A percentile compares a stretch with the other conserved stretches of the same genome.
Conservation (phyloP, 1,284 basidiomycete species). For the Cutaneotrichosporon sp. region DNA sequence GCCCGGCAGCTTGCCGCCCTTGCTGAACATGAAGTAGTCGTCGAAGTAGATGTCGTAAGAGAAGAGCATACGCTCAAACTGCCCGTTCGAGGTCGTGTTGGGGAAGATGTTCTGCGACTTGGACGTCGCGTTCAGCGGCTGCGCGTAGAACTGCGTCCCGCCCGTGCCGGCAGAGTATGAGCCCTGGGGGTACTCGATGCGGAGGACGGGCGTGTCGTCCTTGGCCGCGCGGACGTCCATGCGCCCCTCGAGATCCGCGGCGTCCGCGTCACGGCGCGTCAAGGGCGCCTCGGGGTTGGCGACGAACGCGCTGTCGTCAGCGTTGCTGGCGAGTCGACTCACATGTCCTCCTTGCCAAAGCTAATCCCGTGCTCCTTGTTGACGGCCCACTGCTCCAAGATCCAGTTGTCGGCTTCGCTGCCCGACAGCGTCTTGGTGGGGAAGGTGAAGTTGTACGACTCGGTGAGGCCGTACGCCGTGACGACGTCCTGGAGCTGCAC, state of each 20-base stretch:
- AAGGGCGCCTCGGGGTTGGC: constrained; percentile 27
- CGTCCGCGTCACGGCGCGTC: neutral
- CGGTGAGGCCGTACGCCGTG: constrained; percentile 27
- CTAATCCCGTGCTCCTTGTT: constrained; percentile 31
- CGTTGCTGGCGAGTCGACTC: constrained; percentile 10
- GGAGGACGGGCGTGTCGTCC: constrained; percentile 36
- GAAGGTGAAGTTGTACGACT: constrained; percentile 32
- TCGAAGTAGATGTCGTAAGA: constrained; percentile 49
- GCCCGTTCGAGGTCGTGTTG: constrained; percentile 33
- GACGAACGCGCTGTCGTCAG: constrained; percentile 31
- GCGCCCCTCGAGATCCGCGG: constrained; percentile 16
- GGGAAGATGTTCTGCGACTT: constrained; percentile 15
- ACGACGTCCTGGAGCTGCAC: constrained; percentile 12
- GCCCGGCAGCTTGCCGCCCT: constrained; percentile 55
- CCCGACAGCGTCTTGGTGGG: constrained; percentile 32
- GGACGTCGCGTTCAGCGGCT: constrained; percentile 30
- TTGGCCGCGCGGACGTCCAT: constrained; percentile 22
- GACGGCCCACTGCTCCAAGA: constrained; percentile 40
- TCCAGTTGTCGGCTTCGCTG: constrained; percentile 38
- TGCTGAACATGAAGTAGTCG: constrained; percentile 25
- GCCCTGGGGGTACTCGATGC: constrained; percentile 49
- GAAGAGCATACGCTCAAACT: constrained; percentile 46
- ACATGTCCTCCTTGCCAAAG: constrained; percentile 39
- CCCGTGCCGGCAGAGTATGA: constrained; percentile 50
- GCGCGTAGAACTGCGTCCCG: constrained; percentile 53